Percentiles rank a stretch among this genome's conserved stretches.
These are phyloP conservation scores for Nicotiana noctiflora DNA, from an alignment of 257 asterid genomes.

Conservation along the genomic window DNA sequence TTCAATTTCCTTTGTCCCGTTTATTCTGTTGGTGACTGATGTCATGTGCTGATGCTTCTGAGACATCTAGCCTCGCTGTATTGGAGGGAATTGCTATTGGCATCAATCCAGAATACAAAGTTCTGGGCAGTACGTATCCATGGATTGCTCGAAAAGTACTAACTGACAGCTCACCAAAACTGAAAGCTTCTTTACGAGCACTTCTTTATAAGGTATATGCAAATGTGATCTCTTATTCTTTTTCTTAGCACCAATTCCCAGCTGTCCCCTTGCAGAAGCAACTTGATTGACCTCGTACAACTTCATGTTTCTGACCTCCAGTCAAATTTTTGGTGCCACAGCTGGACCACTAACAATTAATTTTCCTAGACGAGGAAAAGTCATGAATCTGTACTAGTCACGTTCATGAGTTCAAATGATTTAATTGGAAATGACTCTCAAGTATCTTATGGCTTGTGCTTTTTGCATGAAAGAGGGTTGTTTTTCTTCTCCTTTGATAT, in stretches of 20 bases:
- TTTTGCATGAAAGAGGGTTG: not conserved
- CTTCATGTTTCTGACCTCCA: not conserved
- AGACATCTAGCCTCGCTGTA: slow-evolving; percentile 74
- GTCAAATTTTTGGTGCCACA: not conserved
- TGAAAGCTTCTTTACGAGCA: slow-evolving; percentile 64
- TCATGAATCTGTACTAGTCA: not conserved
- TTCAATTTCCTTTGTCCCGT: not conserved
- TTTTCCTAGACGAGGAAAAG: not conserved
- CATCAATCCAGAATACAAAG: slow-evolving; percentile 76
- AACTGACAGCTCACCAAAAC: slow-evolving; percentile 76
- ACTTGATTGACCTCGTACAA: not conserved
- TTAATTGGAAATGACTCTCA: not conserved
- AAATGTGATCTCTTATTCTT: not conserved
- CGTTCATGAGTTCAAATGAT: not conserved
- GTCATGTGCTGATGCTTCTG: slow-evolving; percentile 15
- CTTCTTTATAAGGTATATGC: slow-evolving; percentile 75
- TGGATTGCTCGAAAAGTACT: slow-evolving; percentile 97
- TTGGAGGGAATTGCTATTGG: slow-evolving; percentile 90
- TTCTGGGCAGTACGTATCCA: slow-evolving; percentile 94
- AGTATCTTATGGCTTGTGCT: not conserved
- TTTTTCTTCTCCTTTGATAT: not conserved
- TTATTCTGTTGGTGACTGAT: slow-evolving; percentile 16
- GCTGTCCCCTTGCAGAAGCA: not conserved
- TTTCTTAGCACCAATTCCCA: not conserved
- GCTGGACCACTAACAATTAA: not conserved